Percentiles rank a stretch among this genome's conserved stretches.
Conservation (phyloP, 202 grass and related monocot species). For the Thinopyrum obtusiflorum region DNA sequence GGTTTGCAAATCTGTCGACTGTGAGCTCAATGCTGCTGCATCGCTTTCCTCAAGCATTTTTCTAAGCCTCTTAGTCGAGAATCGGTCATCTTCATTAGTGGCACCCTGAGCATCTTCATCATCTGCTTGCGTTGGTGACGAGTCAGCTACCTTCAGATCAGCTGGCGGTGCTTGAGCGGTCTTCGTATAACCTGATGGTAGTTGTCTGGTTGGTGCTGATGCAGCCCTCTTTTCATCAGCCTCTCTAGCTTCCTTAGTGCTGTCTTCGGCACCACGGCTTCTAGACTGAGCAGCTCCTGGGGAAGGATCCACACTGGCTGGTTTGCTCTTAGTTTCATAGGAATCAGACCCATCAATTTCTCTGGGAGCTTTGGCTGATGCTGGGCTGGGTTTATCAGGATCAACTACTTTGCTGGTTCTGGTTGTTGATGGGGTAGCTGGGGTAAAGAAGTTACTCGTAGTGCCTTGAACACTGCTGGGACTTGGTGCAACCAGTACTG, state of each 20-base stretch:
- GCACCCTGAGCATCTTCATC: no score
- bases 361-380: no score
- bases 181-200: neutral
- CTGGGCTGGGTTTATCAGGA: no score
- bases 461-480: neutral
- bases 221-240: slow-evolving; percentile 18
- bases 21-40: neutral
- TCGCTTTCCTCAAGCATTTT: slow-evolving; percentile 33
- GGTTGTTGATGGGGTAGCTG: slow-evolving; percentile 11
- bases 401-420: neutral
- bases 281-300: neutral
- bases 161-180: neutral
- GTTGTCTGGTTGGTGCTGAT: neutral
- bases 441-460: slow-evolving; percentile 2
- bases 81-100: slow-evolving; percentile 22
- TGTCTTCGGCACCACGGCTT: neutral
- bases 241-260: slow-evolving; percentile 19
- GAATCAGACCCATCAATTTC: no score
- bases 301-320: no score
- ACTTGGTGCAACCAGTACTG: slow-evolving; percentile 22
- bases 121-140: slow-evolving; percentile 12
- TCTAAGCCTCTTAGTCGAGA: slow-evolving; percentile 37
- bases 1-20: slow-evolving; percentile 3
- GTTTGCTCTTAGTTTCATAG: no score
- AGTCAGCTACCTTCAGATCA: slow-evolving; percentile 18